Evolutionary conservation across 176 grass and related monocot genomes (phyloP).

Genomic region (Leersia perrieri): DNA sequence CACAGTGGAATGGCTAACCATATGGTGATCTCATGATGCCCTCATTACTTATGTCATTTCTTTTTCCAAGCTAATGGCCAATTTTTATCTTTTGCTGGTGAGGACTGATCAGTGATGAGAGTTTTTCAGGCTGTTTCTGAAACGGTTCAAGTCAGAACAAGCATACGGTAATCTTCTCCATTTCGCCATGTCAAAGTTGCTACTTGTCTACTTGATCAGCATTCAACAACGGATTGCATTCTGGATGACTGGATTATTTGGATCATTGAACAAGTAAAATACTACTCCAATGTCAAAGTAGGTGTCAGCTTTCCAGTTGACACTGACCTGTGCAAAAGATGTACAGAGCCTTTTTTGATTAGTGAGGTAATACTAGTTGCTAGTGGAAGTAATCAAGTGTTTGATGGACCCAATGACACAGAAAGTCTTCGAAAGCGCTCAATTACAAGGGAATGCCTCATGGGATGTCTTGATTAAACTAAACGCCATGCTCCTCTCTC

Average conservation of each 20-base stretch:
- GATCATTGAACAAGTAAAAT: not conserved
- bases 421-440: conserved; percentile 33
- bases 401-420: not conserved
- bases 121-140: not conserved
- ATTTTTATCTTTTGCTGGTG: not conserved
- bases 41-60: conserved; percentile 9
- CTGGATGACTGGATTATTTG: not conserved
- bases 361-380: not conserved
- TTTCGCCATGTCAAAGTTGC: not conserved
- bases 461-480: conserved; percentile 35
- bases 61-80: not conserved
- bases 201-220: not conserved
- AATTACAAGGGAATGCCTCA: conserved; percentile 39
- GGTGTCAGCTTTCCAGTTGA: not conserved
- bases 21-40: conserved; percentile 13
- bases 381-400: conserved; percentile 42
- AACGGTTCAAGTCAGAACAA: not conserved
- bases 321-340: not conserved
- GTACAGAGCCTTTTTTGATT: not conserved
- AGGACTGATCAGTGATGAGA: not conserved
- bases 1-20: not conserved
- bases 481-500: not conserved
- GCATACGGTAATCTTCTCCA: not conserved
- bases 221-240: not conserved
- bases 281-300: not conserved